These are phyloP conservation scores for Daldinia eschscholtzii DNA, from an alignment of 2,329 filamentous ascomycete species.

Conservation along the genomic window DNA sequence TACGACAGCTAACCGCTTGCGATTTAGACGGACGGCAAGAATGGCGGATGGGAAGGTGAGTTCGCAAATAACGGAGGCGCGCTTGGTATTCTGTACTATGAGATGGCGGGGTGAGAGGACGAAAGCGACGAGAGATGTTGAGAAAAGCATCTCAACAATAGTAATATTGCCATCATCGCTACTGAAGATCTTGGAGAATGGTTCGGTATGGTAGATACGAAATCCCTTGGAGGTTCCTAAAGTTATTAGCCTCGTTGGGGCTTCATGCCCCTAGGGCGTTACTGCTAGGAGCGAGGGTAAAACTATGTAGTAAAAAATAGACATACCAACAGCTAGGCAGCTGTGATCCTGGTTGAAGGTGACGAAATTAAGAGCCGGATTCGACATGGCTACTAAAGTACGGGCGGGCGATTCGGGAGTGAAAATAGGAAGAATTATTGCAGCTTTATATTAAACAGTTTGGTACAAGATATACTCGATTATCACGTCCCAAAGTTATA, in stretches of 20 bases:
- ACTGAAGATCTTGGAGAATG: conserved; percentile 94
- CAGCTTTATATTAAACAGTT: conserved; percentile 3
- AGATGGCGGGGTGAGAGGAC: conserved; percentile 92
- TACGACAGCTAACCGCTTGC: conserved; percentile 92
- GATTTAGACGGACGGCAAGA: conserved; percentile 91
- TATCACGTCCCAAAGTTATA: neutral
- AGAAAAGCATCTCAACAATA: conserved; percentile 98
- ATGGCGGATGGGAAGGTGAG: conserved; percentile 98
- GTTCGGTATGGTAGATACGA: conserved; percentile 95
- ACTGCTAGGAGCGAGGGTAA: conserved; percentile 28
- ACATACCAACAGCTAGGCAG: conserved; percentile 91
- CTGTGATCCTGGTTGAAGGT: conserved; percentile 99
- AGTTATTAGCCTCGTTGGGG: conserved; percentile 22
- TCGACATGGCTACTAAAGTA: conserved; percentile 67
- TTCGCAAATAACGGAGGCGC: conserved; percentile 91
- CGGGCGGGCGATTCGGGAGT: conserved; percentile 5
- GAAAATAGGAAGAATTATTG: conserved; percentile 14
- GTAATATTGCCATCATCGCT: conserved; percentile 95
- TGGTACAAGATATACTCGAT: conserved; percentile 5
- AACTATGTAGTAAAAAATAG: conserved; percentile 8
- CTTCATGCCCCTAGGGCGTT: neutral
- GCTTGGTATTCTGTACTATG: conserved; percentile 96
- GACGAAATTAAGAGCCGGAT: conserved; percentile 90
- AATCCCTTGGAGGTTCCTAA: conserved; percentile 92
- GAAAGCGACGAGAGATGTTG: conserved; percentile 93